phyloP scores from a whole-genome alignment of 805 yeast species.

The Starmerella vaccinii region DNA sequence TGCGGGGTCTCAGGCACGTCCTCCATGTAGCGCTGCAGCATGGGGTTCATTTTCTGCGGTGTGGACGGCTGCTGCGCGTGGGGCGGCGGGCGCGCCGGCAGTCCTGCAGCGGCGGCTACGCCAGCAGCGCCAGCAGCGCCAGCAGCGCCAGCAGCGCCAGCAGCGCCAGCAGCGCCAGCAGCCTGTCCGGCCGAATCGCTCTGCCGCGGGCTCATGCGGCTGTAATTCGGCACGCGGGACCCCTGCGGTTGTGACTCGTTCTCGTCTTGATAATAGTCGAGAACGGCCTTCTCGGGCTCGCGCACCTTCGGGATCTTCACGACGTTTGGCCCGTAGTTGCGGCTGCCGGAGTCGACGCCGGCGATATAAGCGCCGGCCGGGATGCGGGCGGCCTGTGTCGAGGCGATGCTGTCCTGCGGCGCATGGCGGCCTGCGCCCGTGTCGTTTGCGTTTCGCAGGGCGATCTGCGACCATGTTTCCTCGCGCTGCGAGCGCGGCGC shows the following conservation, averaged over 20 bases:
- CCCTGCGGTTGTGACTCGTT: slow-evolving; percentile 8
- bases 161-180: no score
- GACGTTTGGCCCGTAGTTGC: slow-evolving; percentile 27
- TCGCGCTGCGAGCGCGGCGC: slow-evolving; percentile 6
- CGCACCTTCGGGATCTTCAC: slow-evolving; percentile 27
- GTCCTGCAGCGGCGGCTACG: no score
- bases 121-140: no score
- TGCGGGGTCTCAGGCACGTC: neutral
- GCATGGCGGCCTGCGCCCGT: neutral
- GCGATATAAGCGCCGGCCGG: slow-evolving; percentile 29
- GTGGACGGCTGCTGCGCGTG: neutral
- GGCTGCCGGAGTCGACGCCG: slow-evolving; percentile 22
- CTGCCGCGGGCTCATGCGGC: slow-evolving; percentile 13
- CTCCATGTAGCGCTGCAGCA: slow-evolving; percentile 12
- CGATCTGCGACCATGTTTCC: slow-evolving; percentile 14
- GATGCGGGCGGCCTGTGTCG: slow-evolving; percentile 16
- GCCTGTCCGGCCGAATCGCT: no score
- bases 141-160: no score
- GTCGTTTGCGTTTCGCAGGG: neutral
- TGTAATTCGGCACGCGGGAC: slow-evolving; percentile 18
- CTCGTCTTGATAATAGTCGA: slow-evolving; percentile 14
- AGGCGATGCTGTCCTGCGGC: slow-evolving; percentile 11
- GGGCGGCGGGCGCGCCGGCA: neutral
- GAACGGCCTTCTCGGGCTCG: slow-evolving; percentile 8
- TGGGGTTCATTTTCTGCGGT: slow-evolving; percentile 5